A percentile compares a stretch with the other conserved stretches of the same genome.
Evolutionary conservation across 2,329 filamentous ascomycete genomes (phyloP).

Genomic region (Cercospora zeae-maydis): DNA sequence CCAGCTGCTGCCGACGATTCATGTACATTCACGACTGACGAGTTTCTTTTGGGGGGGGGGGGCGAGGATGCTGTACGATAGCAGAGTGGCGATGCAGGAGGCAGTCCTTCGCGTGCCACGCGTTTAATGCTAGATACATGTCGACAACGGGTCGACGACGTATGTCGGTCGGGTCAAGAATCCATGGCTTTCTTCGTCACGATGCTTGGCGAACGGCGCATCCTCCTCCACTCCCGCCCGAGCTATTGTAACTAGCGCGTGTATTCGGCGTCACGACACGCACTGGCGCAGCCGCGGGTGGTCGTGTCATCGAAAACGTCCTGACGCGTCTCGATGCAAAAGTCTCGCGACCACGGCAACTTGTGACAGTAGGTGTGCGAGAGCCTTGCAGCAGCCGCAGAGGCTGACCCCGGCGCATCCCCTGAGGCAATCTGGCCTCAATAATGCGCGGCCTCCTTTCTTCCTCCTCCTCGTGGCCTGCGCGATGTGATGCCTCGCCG

Average conservation of each 20-base stretch:
- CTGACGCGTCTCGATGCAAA: slow-evolving; percentile 6
- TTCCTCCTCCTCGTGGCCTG: background rate
- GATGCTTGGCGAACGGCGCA: background rate
- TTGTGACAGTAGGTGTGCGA: background rate
- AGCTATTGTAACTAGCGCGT: background rate
- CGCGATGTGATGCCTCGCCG: slow-evolving; percentile 3
- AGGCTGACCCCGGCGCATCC: background rate
- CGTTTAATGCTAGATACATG: background rate
- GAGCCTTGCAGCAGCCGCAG: background rate
- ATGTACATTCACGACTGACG: slow-evolving; percentile 2
- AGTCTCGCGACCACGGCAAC: background rate
- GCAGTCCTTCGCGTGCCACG: background rate
- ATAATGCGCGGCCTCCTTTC: background rate
- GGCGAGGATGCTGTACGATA: background rate
- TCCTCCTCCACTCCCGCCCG: slow-evolving; percentile 1
- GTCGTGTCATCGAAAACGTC: background rate
- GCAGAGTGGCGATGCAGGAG: background rate
- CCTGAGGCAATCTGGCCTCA: slow-evolving; percentile 5
- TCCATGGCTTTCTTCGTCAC: background rate
- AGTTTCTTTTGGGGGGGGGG: background rate
- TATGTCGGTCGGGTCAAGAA: too few relatives aligned
- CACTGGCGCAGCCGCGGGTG: background rate
- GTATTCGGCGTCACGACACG: background rate
- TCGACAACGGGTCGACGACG: background rate
- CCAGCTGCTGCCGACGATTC: background rate